These are phyloP conservation scores for Debaryomyces robertsiae DNA, from an alignment of 1,139 yeast species.

Conservation along the genomic window DNA sequence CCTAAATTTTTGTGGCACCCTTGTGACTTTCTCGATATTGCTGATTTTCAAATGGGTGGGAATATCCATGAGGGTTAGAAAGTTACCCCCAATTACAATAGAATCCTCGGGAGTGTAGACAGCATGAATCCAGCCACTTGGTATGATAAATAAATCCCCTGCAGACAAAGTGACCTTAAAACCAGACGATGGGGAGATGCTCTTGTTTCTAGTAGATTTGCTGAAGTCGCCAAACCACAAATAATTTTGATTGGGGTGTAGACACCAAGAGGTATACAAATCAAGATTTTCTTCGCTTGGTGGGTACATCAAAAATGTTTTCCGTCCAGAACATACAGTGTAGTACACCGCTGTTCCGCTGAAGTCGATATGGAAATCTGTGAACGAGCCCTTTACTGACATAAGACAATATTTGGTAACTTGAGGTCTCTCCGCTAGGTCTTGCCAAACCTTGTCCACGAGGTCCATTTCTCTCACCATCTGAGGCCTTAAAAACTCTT, in stretches of 20 bases:
- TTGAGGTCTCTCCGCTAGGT: constrained; percentile 52
- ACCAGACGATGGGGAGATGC: constrained; percentile 44
- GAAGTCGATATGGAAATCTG: constrained; percentile 90
- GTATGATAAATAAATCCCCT: constrained; percentile 81
- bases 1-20: constrained; percentile 73
- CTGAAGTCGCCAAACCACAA: constrained; percentile 66
- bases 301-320: constrained; percentile 76
- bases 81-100: constrained; percentile 86
- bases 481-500: constrained; percentile 58
- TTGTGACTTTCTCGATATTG: constrained; percentile 63
- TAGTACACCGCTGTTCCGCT: constrained; percentile 93
- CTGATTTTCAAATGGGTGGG: constrained; percentile 62
- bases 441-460: constrained; percentile 67
- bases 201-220: constrained; percentile 27
- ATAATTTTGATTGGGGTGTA: constrained; percentile 60
- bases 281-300: constrained; percentile 66
- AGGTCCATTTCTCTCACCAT: constrained; percentile 70
- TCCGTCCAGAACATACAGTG: constrained; percentile 72
- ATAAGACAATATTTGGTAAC: constrained; percentile 84
- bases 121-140: constrained; percentile 94
- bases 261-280: constrained; percentile 74
- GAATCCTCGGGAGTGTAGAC: constrained; percentile 84
- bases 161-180: constrained; percentile 61
- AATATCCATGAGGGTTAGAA: constrained; percentile 65
- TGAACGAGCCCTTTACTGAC: constrained; percentile 80